Base-by-base conservation (phyloP, 768 basidiomycete species). In the Tephrocybe sp. region DNA sequence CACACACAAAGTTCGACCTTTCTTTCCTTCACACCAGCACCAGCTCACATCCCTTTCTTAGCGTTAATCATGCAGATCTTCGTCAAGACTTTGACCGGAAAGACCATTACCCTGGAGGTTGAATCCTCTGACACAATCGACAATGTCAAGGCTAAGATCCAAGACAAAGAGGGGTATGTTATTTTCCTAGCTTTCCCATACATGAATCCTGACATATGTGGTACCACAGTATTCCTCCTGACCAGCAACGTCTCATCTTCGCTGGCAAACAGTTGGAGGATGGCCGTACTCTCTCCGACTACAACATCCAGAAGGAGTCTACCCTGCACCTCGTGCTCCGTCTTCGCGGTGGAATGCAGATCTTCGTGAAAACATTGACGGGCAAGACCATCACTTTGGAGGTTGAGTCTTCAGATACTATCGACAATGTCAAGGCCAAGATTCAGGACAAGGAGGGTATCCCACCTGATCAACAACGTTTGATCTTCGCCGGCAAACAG, bases 301-400 rank as follows among this genome's bases (percentile, higher is more conserved):
- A 51, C 11, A 51, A 51, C 31, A 51, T 51, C 11, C 49, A 51
- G 42, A 51, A 51, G 43, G 49, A 51, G 22, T 51, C 49, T 9
- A 51, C 49, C 0, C 11, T 51, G 35, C 49, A 51, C 19, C 49
- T 51, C 45, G 50, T 45, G 19, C 50, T 51, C 22, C 50, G 44
- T 30, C 44, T 45, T 1, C 50, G 50, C 16, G 50, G 44, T 16
- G 50, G 56, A 20, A 57, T 57, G 56, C 56, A 57, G 39, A 57
- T 57, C 7, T 68, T 68, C 42, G 67, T 66, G 36, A 66, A 66
- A 62, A 66, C 65, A 2, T 50, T 66, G 48, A 66, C 65, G n/a
- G 65, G 59, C 14, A 60, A 60, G 49, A 60, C 59, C 35, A 60
- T 60, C 16, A 60, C 59, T 19, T 51, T 60, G 9, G 59, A 60